phyloP scores from a whole-genome alignment of 2,329 filamentous ascomycete species.

The Neofusicoccum laricinum region DNA sequence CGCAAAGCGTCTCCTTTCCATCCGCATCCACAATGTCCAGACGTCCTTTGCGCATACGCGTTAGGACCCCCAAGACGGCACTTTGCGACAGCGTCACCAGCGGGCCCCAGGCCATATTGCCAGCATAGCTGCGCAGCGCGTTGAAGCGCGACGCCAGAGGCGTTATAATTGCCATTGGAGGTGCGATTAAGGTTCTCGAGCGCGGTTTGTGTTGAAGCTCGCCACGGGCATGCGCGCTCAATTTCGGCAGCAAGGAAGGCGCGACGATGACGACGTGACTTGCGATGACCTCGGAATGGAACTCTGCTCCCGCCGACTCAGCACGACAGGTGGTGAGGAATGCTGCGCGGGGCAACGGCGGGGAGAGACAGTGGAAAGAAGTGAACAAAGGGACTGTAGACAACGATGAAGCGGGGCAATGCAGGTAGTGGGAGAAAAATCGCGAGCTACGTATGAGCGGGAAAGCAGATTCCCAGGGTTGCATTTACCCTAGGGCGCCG shows the following conservation, averaged over 20 bases:
- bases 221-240: background rate
- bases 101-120: conserved; percentile 48
- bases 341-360: background rate
- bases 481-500: background rate
- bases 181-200: background rate
- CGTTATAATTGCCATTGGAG: conserved; percentile 34
- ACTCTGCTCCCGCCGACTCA: background rate
- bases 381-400: background rate
- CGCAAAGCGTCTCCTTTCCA: conserved; percentile 44
- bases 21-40: conserved; percentile 44
- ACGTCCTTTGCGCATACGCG: conserved; percentile 46
- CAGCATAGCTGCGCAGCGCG: conserved; percentile 41
- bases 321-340: background rate
- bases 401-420: background rate
- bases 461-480: background rate
- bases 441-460: background rate
- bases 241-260: background rate
- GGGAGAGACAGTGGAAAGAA: background rate
- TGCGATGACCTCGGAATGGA: background rate
- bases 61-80: conserved; percentile 45
- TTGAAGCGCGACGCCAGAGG: conserved; percentile 38
- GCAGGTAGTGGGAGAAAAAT: background rate
- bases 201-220: background rate
- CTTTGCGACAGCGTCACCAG: conserved; percentile 46
- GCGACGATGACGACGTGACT: background rate